Evolutionary conservation across 2,329 filamentous ascomycete species (phyloP), one percentile per base, ranked within the genome.

Genomic region (Lomentospora prolificans): DNA sequence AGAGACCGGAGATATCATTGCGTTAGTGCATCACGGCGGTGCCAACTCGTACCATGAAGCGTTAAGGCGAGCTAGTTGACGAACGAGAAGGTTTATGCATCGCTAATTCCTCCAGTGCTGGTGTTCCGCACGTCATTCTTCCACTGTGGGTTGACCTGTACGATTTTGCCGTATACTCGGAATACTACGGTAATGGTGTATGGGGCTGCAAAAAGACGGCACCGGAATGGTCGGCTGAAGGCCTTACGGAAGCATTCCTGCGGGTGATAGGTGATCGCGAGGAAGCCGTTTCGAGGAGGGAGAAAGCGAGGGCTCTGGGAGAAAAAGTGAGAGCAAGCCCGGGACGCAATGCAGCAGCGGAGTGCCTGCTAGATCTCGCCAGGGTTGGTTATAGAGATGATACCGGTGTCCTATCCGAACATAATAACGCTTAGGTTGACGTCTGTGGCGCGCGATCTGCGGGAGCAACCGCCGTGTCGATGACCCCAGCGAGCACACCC

Each of bases 111-210:
- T 41, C 10, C 8, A 75, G 75, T 3, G 65, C 68, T 8, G 74
- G 74, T 2, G 64, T 74, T 3, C 69, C 75, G 1, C 75, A 78
- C 41, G 60, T 78, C 4, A 59, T 77, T 4, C 64, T 79, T 1
- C 75, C 76, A 0, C 58, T 69, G 0, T 77, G 75, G 75, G 63
- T 70, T 0, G 75, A 78, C 53, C 67, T 70, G 0, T 75, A 75
- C 55, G 73, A 75, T 51, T 76, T 69, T 55, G 74, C 74, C 6
- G 64, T 64, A 12, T 66, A 69, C 2, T 71, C 69, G 0, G 74
- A 78, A 60, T 70, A 65, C 52, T 60, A 74, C 0, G 70, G 70
- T 0, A 66, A 78, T 9, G 75, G 75, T 0, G 58, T 72, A 0
- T 73, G 70, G 63, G 72, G 63, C 1, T 70, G 65, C 51, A 62